These are phyloP conservation scores for Volvox carteri DNA, from an alignment of 163 green algal genomes.

Conservation along the genomic window DNA sequence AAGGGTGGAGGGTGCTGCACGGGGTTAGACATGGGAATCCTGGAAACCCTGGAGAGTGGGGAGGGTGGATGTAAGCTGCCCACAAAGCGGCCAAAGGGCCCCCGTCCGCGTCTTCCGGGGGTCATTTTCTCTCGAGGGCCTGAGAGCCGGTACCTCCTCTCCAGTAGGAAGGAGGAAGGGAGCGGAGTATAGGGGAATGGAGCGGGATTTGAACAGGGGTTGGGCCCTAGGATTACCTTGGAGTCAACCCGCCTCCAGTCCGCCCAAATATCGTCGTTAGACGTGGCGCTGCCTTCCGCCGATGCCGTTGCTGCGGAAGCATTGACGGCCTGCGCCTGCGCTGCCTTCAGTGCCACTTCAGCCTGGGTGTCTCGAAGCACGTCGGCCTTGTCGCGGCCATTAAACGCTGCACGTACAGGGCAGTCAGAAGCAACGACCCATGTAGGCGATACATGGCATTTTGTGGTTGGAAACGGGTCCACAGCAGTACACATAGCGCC, in stretches of 20 bases:
- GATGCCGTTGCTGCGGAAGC: background rate
- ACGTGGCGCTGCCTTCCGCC: background rate
- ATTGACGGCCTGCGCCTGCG: background rate
- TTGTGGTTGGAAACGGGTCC: background rate
- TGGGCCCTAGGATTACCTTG: no score
- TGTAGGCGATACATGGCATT: background rate
- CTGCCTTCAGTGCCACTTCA: background rate
- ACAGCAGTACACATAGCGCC: background rate
- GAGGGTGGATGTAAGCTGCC: no score
- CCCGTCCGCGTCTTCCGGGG: no score
- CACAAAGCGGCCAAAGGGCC: no score
- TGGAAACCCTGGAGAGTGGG: no score
- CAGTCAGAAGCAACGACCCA: background rate
- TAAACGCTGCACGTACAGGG: conserved; percentile 9
- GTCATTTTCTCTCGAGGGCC: no score
- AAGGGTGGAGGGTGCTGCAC: no score
- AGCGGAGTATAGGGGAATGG: no score
- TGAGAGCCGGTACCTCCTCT: no score
- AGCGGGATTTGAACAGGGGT: no score
- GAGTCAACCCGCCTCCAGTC: conserved; percentile 43
- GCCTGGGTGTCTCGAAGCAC: conserved; percentile 18
- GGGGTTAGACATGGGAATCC: no score
- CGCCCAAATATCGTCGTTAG: background rate
- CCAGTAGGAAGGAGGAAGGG: no score
- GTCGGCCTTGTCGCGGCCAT: conserved; percentile 44